These are phyloP conservation scores for Sonneratia alba DNA, from an alignment of 345 rosid species.

Conservation along the genomic window DNA sequence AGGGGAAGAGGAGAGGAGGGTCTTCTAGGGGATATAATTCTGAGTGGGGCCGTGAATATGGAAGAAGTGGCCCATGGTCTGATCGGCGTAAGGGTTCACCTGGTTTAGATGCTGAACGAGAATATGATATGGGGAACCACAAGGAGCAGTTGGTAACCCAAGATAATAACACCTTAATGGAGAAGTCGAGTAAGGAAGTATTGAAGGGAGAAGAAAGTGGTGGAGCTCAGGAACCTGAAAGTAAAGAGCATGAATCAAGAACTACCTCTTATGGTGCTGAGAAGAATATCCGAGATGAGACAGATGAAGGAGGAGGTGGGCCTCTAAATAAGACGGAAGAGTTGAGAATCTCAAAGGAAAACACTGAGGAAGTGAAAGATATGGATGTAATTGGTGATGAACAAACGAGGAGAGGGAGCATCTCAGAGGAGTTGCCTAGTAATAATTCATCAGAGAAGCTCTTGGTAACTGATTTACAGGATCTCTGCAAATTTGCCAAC, in stretches of 20 bases:
- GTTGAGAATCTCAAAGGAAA: conserved; percentile 19
- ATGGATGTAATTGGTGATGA: conserved; percentile 9
- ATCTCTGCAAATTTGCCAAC: conserved; percentile 67
- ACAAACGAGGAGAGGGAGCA: conserved; percentile 35
- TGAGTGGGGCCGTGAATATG: conserved; percentile 60
- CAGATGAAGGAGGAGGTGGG: conserved; percentile 15
- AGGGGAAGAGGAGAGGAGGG: conserved; percentile 64
- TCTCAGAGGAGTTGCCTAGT: conserved; percentile 26
- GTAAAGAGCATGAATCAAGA: conserved; percentile 41
- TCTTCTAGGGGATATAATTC: conserved; percentile 36
- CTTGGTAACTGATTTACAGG: conserved; percentile 43
- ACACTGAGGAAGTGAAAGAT: conserved; percentile 37
- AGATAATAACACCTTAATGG: conserved; percentile 40
- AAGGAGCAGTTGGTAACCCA: conserved; percentile 54
- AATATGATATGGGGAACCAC: conserved; percentile 20
- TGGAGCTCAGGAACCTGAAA: conserved; percentile 40
- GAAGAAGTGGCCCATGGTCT: conserved; percentile 66
- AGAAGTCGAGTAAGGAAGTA: conserved; percentile 38
- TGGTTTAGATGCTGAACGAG: conserved; percentile 1
- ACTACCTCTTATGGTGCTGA: conserved; percentile 36
- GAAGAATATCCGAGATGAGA: conserved; percentile 25
- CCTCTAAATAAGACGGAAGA: conserved; percentile 16
- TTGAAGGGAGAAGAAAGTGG: conserved; percentile 39
- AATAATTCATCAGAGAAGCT: conserved; percentile 27
- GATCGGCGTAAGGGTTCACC: conserved; percentile 46